Base-by-base conservation (phyloP, 2,329 filamentous ascomycete genomes). In the Fusarium stilboides region DNA sequence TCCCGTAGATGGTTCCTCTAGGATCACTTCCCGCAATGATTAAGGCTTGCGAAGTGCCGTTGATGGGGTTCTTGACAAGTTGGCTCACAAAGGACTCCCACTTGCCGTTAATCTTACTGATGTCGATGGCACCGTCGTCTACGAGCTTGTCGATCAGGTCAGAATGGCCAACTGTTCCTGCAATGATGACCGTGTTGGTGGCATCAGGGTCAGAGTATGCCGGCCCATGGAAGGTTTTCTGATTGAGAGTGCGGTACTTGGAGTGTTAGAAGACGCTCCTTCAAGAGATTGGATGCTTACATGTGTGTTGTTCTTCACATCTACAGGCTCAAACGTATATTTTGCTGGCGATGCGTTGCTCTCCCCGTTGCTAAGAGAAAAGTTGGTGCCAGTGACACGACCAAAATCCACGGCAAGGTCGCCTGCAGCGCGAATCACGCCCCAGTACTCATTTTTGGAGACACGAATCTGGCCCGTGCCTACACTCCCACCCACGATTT, bases 351-450 rank as follows among this genome's bases (percentile, higher is more conserved):
- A 65, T 1, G 82, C 77, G 4, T 72, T 76, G 5, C 60, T 70
- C 58, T 80, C 73, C 14, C 83, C 84, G 31, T 87, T 87, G 71
- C 85, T 85, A 6, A 89, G 79, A 1, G 88, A 87, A 59, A 89
- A 86, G 76, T 91, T 91, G 26, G 80, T 84, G 10, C 90, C 89
- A 1, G 89, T 92, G 6, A 92, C 89, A n/a, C 88, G 86, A 17
- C 90, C 90, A 79, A 93, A 91, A 76, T 93, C 91, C 6, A 82
- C 74, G 0, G 89, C 89, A 12, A 93, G 83, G 76, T 93, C 91
- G 39, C 88, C 83, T 1, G 89, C 91, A 7, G 89, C 89, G 26
- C 90, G 86, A 55, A 92, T 83, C 1, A 92, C 91, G 58, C 89
- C 91, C 80, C 88, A 90, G 82, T 87, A 91, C 62, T 92, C 90